Conservation (phyloP, 2,329 filamentous ascomycete genomes). For the Sporothrix brasiliensis region DNA sequence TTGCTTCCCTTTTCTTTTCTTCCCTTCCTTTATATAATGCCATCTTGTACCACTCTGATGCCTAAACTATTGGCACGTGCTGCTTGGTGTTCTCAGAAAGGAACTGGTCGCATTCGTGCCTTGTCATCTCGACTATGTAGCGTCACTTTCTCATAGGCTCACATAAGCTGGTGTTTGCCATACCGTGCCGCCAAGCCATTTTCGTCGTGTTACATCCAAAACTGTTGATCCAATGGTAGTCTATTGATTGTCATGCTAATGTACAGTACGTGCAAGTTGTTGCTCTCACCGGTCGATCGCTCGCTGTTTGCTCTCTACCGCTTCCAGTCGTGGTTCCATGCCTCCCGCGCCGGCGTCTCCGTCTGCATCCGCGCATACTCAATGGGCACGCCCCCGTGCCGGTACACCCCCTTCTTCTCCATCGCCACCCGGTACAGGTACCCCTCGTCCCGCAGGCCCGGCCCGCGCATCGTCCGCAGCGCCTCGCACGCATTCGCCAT, state of each 20-base stretch:
- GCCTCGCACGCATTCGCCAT: conserved; percentile 88
- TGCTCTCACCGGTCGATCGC: background rate
- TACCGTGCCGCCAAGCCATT: too few relatives aligned
- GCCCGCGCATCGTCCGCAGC: conserved; percentile 64
- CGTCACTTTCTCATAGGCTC: too few relatives aligned
- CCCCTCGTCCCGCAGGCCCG: conserved; percentile 62
- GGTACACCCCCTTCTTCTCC: conserved; percentile 85
- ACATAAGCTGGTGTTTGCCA: too few relatives aligned
- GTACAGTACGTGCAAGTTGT: conserved; percentile 7
- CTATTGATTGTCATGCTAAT: conserved; percentile 11
- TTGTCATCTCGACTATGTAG: too few relatives aligned
- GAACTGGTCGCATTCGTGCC: too few relatives aligned
- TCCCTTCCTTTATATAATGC: background rate
- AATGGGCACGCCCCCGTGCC: conserved; percentile 74
- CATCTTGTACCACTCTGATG: background rate
- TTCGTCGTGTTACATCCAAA: too few relatives aligned
- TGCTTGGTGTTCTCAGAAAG: too few relatives aligned
- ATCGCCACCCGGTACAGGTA: conserved; percentile 84
- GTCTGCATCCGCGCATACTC: conserved; percentile 88
- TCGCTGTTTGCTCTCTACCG: conserved; percentile 48
- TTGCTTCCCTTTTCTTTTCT: background rate
- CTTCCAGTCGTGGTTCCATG: conserved; percentile 97
- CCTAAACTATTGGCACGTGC: background rate
- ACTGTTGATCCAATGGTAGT: background rate
- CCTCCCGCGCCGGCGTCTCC: conserved; percentile 73